A percentile compares a stretch with the other conserved stretches of the same genome.
These are phyloP conservation scores for Didymella sp. DNA, from an alignment of 2,329 filamentous ascomycete genomes.

Conservation along the genomic window DNA sequence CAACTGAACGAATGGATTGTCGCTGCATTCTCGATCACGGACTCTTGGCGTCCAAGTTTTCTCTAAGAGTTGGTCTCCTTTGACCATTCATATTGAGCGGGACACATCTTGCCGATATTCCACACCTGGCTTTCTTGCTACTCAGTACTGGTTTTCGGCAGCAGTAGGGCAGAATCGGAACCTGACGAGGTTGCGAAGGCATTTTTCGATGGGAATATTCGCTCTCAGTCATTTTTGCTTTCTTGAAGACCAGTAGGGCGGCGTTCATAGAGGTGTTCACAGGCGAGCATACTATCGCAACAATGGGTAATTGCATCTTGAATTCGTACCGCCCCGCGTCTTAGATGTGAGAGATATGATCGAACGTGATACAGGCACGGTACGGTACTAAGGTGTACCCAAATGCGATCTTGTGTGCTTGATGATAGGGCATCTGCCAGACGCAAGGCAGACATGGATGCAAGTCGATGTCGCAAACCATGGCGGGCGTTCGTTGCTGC, in stretches of 20 bases:
- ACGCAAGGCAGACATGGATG: background rate
- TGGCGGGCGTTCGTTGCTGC: background rate
- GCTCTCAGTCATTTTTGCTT: constrained; percentile 12
- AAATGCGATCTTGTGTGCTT: background rate
- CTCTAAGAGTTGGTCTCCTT: constrained; percentile 15
- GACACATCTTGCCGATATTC: constrained; percentile 1
- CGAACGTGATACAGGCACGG: background rate
- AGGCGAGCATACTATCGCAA: constrained; percentile 13
- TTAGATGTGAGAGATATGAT: background rate
- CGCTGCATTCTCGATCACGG: background rate
- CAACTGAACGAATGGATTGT: background rate
- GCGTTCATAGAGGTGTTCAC: constrained; percentile 42
- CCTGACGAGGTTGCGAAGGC: constrained; percentile 14
- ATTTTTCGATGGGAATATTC: constrained; percentile 10
- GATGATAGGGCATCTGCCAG: background rate
- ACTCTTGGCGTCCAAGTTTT: constrained; percentile 12
- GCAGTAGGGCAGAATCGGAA: background rate
- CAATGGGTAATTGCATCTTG: constrained; percentile 13
- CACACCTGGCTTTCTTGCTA: constrained; percentile 4
- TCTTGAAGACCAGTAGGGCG: constrained; percentile 32
- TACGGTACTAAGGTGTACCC: too few species aligned
- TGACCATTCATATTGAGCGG: constrained; percentile 11
- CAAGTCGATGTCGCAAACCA: background rate
- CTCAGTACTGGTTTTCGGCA: background rate
- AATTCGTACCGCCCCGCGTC: background rate